Conservation (phyloP, 192 early-diverging fungal species). For the Dissophora globulifera region DNA sequence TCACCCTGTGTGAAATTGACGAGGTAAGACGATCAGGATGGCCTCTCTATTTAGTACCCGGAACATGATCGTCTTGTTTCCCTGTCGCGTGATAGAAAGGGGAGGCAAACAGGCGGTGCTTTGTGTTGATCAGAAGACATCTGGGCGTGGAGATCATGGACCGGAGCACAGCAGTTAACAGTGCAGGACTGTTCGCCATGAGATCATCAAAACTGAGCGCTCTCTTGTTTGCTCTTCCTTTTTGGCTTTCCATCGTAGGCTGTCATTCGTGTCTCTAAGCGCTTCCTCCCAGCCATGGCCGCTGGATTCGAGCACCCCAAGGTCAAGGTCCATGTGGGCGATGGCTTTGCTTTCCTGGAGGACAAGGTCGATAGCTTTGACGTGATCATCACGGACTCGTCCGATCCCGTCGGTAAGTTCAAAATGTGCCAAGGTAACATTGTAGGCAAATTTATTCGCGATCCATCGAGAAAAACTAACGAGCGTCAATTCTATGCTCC, state of each 20-base stretch:
- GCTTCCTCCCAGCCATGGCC: constrained; percentile 94
- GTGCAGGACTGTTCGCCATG: no score
- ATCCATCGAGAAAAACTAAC: no score
- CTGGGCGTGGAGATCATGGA: not conserved
- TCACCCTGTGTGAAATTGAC: constrained; percentile 97
- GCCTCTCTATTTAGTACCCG: no score
- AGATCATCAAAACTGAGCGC: no score
- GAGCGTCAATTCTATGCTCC: no score
- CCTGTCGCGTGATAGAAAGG: not conserved
- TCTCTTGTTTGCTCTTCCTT: no score
- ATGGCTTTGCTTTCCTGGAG: constrained; percentile 94
- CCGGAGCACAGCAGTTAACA: no score
- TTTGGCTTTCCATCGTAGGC: no score
- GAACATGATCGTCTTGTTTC: no score
- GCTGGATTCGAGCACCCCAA: constrained; percentile 95
- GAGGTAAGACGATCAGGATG: constrained; percentile 60
- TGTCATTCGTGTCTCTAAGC: constrained; percentile 91
- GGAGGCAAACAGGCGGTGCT: no score
- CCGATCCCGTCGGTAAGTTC: constrained; percentile 86
- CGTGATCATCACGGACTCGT: constrained; percentile 99
- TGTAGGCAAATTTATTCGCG: no score
- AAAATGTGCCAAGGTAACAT: no score
- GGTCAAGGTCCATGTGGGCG: constrained; percentile 94
- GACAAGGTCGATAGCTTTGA: constrained; percentile 91
- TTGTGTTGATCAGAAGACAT: not conserved